A percentile compares a stretch with the other conserved stretches of the same genome.
Conservation (phyloP, 2,329 filamentous ascomycete genomes). For the Anthostomella pinea region DNA sequence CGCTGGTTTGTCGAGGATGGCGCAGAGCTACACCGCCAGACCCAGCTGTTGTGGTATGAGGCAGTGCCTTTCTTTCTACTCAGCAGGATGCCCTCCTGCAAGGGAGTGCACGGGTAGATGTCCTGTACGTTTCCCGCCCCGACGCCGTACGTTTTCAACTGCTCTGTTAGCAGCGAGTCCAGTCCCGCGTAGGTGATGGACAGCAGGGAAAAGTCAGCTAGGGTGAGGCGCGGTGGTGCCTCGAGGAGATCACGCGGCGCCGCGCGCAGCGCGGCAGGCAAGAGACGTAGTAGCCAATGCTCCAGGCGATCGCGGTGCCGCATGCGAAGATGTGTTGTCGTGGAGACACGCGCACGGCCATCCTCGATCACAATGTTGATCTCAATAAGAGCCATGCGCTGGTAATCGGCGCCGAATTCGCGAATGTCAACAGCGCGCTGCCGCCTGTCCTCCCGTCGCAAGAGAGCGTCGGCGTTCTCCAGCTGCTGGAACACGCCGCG, state of each 20-base stretch:
- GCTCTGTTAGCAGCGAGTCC: not conserved
- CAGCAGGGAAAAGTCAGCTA: no score
- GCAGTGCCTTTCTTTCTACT: constrained; percentile 4
- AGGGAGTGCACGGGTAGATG: constrained; percentile 14
- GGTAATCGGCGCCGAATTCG: constrained; percentile 8
- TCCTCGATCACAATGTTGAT: constrained; percentile 7
- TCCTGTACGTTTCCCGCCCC: constrained; percentile 1
- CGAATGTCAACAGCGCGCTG: constrained; percentile 2
- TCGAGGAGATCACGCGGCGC: no score
- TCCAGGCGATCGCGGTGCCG: constrained; percentile 3
- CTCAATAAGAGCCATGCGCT: constrained; percentile 5
- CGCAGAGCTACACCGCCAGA: constrained; percentile 7
- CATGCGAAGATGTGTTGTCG: constrained; percentile 9
- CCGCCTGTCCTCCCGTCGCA: constrained; percentile 2
- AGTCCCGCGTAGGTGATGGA: constrained; percentile 1
- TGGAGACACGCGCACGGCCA: constrained; percentile 6
- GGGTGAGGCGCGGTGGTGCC: no score
- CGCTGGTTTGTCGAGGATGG: not conserved
- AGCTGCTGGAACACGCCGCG: constrained; percentile 16
- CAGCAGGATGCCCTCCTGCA: constrained; percentile 15
- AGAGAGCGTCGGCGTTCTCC: constrained; percentile 6
- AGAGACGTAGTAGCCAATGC: constrained; percentile 7
- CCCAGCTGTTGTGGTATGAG: constrained; percentile 5
- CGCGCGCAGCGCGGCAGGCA: no score
- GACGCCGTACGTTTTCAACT: not conserved